phyloP scores from a whole-genome alignment of 345 rosid genomes.

The Arabidopsis thaliana region DNA sequence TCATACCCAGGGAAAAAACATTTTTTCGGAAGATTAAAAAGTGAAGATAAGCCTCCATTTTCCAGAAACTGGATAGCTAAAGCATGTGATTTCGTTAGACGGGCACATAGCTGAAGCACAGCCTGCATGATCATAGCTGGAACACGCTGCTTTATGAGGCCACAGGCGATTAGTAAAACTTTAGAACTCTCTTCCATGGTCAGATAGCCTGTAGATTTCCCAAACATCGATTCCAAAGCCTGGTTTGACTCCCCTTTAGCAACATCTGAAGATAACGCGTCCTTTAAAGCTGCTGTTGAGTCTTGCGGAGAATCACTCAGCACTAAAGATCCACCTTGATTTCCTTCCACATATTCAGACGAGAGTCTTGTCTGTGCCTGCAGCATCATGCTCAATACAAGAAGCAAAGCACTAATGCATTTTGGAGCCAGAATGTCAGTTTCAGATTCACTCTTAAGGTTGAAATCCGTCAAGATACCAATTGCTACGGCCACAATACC shows the following conservation, averaged over 20 bases:
- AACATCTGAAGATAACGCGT: conserved; percentile 53
- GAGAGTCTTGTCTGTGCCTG: conserved; percentile 66
- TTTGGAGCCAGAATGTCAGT: conserved; percentile 70
- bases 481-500: conserved; percentile 67
- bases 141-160: conserved; percentile 79
- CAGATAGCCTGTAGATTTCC: conserved; percentile 82
- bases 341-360: conserved; percentile 58
- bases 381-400: conserved; percentile 83
- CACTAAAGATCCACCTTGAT: conserved; percentile 54
- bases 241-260: conserved; percentile 53
- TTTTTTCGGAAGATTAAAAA: conserved; percentile 79
- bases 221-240: conserved; percentile 67
- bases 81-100: conserved; percentile 78
- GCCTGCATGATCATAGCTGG: conserved; percentile 96
- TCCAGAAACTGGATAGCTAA: conserved; percentile 88
- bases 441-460: conserved; percentile 56
- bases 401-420: conserved; percentile 83
- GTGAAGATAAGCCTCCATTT: conserved; percentile 76
- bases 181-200: conserved; percentile 74
- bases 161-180: conserved; percentile 68
- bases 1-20: conserved; percentile 95
- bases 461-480: conserved; percentile 71
- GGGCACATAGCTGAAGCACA: conserved; percentile 93
- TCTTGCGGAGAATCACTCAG: conserved; percentile 48
- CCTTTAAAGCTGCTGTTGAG: conserved; percentile 48